phyloP scores from a whole-genome alignment of 2,329 filamentous ascomycete species.

The Penicillium verrucosum region DNA sequence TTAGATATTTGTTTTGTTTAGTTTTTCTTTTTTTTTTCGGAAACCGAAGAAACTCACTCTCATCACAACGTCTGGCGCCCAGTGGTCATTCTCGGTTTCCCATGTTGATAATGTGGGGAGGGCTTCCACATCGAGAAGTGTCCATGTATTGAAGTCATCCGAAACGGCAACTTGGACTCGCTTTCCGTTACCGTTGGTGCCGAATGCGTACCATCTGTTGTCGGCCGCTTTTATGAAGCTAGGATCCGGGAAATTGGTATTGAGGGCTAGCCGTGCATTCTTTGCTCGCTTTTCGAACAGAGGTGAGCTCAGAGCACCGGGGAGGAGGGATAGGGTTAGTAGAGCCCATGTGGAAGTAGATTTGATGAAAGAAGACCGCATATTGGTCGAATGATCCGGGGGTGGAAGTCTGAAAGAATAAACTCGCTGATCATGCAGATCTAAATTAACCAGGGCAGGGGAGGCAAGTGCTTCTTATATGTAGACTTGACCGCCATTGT shows the following conservation, averaged over 20 bases:
- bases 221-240: slow-evolving; percentile 48
- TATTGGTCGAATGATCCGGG: background rate
- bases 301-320: slow-evolving; percentile 19
- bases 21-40: background rate
- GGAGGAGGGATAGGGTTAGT: slow-evolving; percentile 10
- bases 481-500: slow-evolving; percentile 5
- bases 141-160: slow-evolving; percentile 48
- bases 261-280: slow-evolving; percentile 28
- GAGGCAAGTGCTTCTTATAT: slow-evolving; percentile 12
- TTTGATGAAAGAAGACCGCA: slow-evolving; percentile 3
- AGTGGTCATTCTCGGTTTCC: slow-evolving; percentile 54
- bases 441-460: background rate
- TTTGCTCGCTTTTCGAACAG: slow-evolving; percentile 15
- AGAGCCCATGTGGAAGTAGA: slow-evolving; percentile 9
- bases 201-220: slow-evolving; percentile 58
- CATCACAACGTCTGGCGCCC: slow-evolving; percentile 60
- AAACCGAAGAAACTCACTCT: slow-evolving; percentile 33
- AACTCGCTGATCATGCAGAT: background rate
- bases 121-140: slow-evolving; percentile 51
- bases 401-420: background rate
- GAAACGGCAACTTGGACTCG: slow-evolving; percentile 56
- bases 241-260: slow-evolving; percentile 43
- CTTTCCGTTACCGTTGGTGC: slow-evolving; percentile 50
- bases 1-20: background rate
- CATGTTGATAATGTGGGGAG: slow-evolving; percentile 54